A percentile compares a stretch with the other conserved stretches of the same genome.
Conservation (phyloP, 2,329 filamentous ascomycete species). For the Pseudopithomyces chartarum region DNA sequence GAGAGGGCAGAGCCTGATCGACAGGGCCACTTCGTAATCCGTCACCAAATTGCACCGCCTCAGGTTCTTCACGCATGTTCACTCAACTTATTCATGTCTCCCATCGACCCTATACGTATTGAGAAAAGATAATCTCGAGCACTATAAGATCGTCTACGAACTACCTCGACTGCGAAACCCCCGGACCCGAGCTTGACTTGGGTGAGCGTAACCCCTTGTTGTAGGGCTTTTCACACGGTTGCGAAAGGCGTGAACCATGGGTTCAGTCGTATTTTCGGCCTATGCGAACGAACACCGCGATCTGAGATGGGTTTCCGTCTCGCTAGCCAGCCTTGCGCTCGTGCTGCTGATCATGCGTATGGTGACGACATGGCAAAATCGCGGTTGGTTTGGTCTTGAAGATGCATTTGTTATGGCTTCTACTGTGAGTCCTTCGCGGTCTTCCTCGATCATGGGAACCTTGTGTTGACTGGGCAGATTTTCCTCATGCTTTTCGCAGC, state of each 20-base stretch:
- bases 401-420: slow-evolving; percentile 28
- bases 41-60: not conserved
- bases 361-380: slow-evolving; percentile 22
- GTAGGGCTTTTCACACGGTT: not conserved
- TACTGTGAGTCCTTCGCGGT: slow-evolving; percentile 16
- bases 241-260: not conserved
- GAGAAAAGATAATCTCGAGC: not conserved
- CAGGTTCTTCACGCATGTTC: not conserved
- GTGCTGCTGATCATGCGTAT: slow-evolving; percentile 22
- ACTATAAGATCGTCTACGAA: not conserved
- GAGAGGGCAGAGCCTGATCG: not conserved
- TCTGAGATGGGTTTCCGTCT: slow-evolving; percentile 27
- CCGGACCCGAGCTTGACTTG: not conserved
- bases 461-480: slow-evolving; percentile 14
- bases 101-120: not conserved
- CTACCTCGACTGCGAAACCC: not conserved
- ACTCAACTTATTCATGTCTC: not conserved
- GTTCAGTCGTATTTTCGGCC: slow-evolving; percentile 22
- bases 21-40: not conserved
- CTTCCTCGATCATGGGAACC: not conserved
- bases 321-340: slow-evolving; percentile 21
- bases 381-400: slow-evolving; percentile 32
- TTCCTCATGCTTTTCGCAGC: slow-evolving; percentile 17
- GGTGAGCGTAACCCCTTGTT: not conserved
- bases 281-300: slow-evolving; percentile 27